Percentiles rank a stretch among this genome's conserved stretches.
These are phyloP conservation scores for Candida tetrigidarum DNA, from an alignment of 1,139 yeast genomes.

Conservation along the genomic window DNA sequence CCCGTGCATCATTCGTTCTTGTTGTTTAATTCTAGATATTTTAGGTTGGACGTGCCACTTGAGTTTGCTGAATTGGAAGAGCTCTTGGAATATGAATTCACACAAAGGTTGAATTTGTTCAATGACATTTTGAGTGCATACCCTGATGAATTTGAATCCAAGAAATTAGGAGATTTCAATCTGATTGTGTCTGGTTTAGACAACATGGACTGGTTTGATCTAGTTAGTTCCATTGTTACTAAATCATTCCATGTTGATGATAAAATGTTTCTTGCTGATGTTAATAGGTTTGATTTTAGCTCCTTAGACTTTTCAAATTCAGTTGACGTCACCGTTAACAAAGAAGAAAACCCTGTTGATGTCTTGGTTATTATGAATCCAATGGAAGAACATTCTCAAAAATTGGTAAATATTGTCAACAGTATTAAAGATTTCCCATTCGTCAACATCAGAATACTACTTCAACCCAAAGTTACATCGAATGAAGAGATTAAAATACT, in stretches of 20 bases:
- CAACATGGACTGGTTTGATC: conserved; percentile 51
- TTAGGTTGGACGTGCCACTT: conserved; percentile 32
- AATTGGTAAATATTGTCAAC: conserved; percentile 54
- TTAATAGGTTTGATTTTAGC: conserved; percentile 48
- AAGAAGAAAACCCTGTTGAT: conserved; percentile 40
- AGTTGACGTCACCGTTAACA: conserved; percentile 31
- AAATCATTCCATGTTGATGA: conserved; percentile 50
- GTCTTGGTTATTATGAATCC: conserved; percentile 74
- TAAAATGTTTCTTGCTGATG: conserved; percentile 37
- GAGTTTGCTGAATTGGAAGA: conserved; percentile 27
- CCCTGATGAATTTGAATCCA: conserved; percentile 29
- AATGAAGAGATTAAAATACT: conserved; percentile 49
- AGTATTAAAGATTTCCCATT: conserved; percentile 45
- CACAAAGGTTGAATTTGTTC: conserved; percentile 36
- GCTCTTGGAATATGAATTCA: conserved; percentile 39
- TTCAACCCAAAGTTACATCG: conserved; percentile 56
- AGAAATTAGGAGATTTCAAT: conserved; percentile 27
- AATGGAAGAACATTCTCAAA: conserved; percentile 67
- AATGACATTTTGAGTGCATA: conserved; percentile 34
- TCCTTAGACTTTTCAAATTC: conserved; percentile 37
- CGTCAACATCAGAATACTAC: conserved; percentile 54
- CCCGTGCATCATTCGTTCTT: conserved; percentile 41
- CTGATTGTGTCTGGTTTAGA: conserved; percentile 12
- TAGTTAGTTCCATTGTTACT: conserved; percentile 44
- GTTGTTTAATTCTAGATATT: conserved; percentile 47